Conservation (phyloP, 495 filamentous ascomycete genomes). For the Lasiosphaeria hispida region DNA sequence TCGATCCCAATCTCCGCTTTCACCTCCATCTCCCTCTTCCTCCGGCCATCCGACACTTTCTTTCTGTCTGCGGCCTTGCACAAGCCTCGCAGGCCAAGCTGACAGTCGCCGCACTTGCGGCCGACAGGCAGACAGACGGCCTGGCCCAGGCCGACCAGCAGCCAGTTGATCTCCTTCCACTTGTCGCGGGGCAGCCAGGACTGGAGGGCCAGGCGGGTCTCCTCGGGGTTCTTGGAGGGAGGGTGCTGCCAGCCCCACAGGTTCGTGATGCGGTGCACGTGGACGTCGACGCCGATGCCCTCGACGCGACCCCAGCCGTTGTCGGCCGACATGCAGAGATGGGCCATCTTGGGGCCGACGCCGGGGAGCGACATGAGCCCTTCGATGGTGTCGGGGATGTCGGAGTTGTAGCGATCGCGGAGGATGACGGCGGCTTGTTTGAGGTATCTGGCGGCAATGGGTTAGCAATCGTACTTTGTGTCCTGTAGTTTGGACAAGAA, state of each 20-base stretch:
- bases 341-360: slow-evolving; percentile 97
- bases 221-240: slow-evolving; percentile 78
- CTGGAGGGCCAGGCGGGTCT: slow-evolving; percentile 75
- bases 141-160: slow-evolving; percentile 90
- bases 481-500: not conserved
- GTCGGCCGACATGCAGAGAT: slow-evolving; percentile 71
- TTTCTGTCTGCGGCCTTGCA: slow-evolving; percentile 69
- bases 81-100: slow-evolving; percentile 66
- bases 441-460: slow-evolving; percentile 55
- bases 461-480: not conserved
- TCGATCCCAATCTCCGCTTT: slow-evolving; percentile 32
- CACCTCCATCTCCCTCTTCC: slow-evolving; percentile 30
- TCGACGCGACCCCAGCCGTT: slow-evolving; percentile 56
- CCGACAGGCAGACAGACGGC: slow-evolving; percentile 78
- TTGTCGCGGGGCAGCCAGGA: slow-evolving; percentile 80
- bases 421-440: slow-evolving; percentile 74
- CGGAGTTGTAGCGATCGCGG: slow-evolving; percentile 62
- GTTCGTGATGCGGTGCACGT: slow-evolving; percentile 88
- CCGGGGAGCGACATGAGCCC: slow-evolving; percentile 80
- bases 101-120: slow-evolving; percentile 77
- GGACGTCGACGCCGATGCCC: slow-evolving; percentile 67
- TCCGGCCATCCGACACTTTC: slow-evolving; percentile 50
- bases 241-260: slow-evolving; percentile 81
- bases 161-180: slow-evolving; percentile 93
- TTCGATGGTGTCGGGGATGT: slow-evolving; percentile 80